phyloP scores from a whole-genome alignment of 1,139 yeast species.

The Pichia inconspicua region DNA sequence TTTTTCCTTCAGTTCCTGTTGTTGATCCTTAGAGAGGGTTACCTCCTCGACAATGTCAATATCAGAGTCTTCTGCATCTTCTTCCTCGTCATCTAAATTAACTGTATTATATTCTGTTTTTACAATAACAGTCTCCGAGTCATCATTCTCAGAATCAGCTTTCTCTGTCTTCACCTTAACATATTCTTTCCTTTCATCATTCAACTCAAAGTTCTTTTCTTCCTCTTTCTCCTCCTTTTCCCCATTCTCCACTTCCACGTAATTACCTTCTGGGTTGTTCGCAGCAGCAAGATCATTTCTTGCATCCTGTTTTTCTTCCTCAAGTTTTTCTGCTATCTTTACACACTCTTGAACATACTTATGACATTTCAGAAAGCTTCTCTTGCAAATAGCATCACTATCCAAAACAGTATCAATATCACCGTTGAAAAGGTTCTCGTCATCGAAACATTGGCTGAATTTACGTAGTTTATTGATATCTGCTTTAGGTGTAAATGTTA shows the following conservation, averaged over 20 bases:
- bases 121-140: background rate
- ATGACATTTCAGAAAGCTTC: constrained; percentile 18
- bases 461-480: constrained; percentile 24
- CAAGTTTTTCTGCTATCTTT: constrained; percentile 16
- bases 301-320: background rate
- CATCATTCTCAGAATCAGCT: background rate
- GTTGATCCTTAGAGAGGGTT: background rate
- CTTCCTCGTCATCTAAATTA: background rate
- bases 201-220: background rate
- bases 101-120: background rate
- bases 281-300: background rate
- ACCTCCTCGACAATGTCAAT: background rate
- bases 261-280: background rate
- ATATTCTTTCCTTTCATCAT: background rate
- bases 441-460: constrained; percentile 16
- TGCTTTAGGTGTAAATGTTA: constrained; percentile 33
- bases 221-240: background rate
- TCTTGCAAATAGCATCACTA: constrained; percentile 17
- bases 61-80: background rate
- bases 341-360: constrained; percentile 21
- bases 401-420: constrained; percentile 21
- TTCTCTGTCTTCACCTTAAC: background rate
- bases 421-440: constrained; percentile 24
- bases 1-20: background rate
- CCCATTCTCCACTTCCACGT: background rate